Percentiles rank a stretch among this genome's conserved stretches.
Conservation (phyloP, 2,329 filamentous ascomycete genomes). For the Volutella citrinella region DNA sequence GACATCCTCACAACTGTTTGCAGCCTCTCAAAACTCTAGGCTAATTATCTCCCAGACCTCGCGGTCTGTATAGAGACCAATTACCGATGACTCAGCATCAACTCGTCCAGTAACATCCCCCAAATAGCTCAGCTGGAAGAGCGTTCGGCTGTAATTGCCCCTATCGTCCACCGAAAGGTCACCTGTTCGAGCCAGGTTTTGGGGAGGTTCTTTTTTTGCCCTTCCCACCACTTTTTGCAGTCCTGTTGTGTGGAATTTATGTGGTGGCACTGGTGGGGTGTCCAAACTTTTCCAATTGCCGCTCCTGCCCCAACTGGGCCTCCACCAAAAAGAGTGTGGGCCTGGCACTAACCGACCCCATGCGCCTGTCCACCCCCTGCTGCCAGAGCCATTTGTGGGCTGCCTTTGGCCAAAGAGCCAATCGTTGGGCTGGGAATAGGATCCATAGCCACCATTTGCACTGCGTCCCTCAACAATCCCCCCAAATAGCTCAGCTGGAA, state of each 20-base stretch:
- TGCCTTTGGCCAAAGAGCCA: not conserved
- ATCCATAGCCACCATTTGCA: not conserved
- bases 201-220: too few relatives aligned
- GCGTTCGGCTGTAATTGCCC: conserved; percentile 25
- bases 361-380: not conserved
- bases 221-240: conserved; percentile 15
- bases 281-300: too few relatives aligned
- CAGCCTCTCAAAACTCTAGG: too few relatives aligned
- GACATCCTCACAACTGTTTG: too few relatives aligned
- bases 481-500: conserved; percentile 27
- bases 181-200: conserved; percentile 25
- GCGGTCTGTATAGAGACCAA: too few relatives aligned
- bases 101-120: too few relatives aligned
- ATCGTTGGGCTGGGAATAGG: not conserved
- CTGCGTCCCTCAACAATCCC: not conserved
- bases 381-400: not conserved
- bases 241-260: not conserved
- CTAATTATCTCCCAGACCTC: too few relatives aligned
- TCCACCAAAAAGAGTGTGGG: too few relatives aligned
- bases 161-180: conserved; percentile 20
- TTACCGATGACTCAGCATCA: too few relatives aligned
- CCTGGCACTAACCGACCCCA: not conserved
- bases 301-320: too few relatives aligned
- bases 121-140: conserved; percentile 28
- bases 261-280: too few relatives aligned